A percentile compares a stretch with the other conserved stretches of the same genome.
These are phyloP conservation scores for Candolleomyces aberdarensis DNA, from an alignment of 768 basidiomycete genomes.

Conservation along the genomic window DNA sequence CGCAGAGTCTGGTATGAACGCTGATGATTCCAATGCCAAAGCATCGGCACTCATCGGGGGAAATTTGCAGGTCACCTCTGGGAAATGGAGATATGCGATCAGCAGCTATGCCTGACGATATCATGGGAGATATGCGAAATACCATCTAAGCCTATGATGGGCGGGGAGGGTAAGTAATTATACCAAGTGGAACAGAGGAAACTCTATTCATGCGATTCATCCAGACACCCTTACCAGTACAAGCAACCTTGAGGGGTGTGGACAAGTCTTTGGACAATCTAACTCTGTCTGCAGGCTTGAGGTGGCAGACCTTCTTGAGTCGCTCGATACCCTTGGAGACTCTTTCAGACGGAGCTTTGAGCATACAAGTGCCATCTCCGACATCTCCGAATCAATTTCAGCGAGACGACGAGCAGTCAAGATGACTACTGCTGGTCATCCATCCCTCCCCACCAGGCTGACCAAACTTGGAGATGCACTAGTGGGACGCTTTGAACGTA, in stretches of 20 bases:
- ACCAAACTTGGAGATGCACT: conserved; percentile 18
- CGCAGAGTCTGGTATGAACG: no score
- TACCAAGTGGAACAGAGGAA: not conserved
- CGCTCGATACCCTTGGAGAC: no score
- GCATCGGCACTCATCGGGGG: no score
- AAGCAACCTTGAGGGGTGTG: not conserved
- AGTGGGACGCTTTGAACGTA: conserved; percentile 16
- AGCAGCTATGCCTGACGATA: not conserved
- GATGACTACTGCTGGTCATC: no score
- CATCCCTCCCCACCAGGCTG: no score
- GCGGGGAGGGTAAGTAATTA: not conserved
- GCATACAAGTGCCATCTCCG: conserved; percentile 12
- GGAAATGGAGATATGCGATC: not conserved
- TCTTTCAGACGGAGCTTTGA: conserved; percentile 12
- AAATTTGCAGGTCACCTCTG: not conserved
- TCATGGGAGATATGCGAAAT: not conserved
- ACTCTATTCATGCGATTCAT: not conserved
- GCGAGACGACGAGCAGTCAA: conserved; percentile 4
- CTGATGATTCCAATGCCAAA: no score
- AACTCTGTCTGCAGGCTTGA: no score
- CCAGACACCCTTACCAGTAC: not conserved
- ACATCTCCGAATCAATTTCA: conserved; percentile 13
- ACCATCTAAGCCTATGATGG: not conserved
- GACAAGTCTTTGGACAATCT: no score
- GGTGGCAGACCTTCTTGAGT: no score